Base-by-base conservation (phyloP, 2,329 filamentous ascomycete species). In the Diaporthe citri region DNA sequence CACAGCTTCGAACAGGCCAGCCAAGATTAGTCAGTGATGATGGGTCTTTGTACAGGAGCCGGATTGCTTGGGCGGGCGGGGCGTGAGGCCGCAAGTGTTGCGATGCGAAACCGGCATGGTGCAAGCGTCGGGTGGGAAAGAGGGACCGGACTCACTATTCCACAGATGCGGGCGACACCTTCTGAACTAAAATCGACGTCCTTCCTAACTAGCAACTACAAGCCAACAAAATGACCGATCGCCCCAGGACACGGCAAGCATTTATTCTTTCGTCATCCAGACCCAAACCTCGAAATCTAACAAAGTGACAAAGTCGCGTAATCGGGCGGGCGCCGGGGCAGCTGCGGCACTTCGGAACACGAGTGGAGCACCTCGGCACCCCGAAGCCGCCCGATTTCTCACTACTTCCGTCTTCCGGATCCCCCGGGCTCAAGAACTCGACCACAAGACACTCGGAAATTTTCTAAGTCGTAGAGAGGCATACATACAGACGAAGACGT, bases 341-440 rank as follows among this genome's bases (percentile, higher is more conserved):
- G 13, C n/a, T 55, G 64, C 64, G 64, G 64, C 64, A 69, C 64
- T 69, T 69, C 64, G 64, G 64, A 69, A 69, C 64, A 55, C 13
- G 34, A 69, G 64, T 69, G 64, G 64, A 55, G 64, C 48, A 22
- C 9, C 28, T 69, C 48, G 48, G 64, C 64, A 52, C 34, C 25
- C 64, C 46, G 64, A 69, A 48, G 31, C 64, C 48, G 64, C 64
- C 64, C 48, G 48, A 41, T 69, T 48, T 69, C 34, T 39, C 64
- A 69, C 48, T 69, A 55, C 64, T 69, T 55, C 64, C 64, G 64
- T 69, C 64, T 55, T 69, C 64, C 64, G 64, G 60, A 12, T 69
- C 48, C 34, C 31, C 46, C 60, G 60, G 64, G 15, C 2, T n/a
- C 64, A 22, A 28, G 15, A 20, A 22, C 25, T 22, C 6, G 12